Conservation (phyloP, 108 stramenopile species). For the Hondaea fermentalgiana region DNA sequence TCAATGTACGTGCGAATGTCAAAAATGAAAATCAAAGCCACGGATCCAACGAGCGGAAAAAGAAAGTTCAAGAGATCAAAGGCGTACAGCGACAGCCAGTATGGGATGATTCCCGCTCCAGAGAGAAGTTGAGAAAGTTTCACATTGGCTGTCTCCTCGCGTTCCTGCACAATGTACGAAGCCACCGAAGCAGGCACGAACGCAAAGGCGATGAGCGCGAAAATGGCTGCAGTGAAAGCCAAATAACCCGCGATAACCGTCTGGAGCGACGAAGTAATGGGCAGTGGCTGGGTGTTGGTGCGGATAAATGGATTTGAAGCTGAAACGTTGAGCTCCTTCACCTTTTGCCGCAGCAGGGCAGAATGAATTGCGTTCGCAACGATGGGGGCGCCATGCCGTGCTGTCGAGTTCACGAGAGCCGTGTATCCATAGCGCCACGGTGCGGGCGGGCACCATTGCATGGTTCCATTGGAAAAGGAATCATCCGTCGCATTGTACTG, state of each 20-base stretch:
- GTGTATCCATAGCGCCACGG: conserved; percentile 14
- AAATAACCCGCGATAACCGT: neutral
- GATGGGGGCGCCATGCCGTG: conserved; percentile 27
- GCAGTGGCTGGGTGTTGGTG: too few relatives aligned
- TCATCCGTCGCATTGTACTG: neutral
- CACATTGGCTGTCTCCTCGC: conserved; percentile 42
- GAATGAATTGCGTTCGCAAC: conserved; percentile 22
- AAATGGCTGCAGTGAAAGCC: conserved; percentile 28
- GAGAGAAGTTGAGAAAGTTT: conserved; percentile 47
- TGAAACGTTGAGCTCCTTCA: neutral
- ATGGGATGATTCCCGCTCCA: conserved; percentile 40
- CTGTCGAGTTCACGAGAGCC: conserved; percentile 31
- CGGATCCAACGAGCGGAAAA: conserved; percentile 30
- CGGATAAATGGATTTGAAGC: neutral
- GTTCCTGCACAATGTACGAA: conserved; percentile 53
- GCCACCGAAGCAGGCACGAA: conserved; percentile 50
- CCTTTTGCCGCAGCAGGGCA: conserved; percentile 18
- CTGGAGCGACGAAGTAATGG: conserved; percentile 19
- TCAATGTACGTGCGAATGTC: conserved; percentile 13
- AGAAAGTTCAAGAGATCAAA: conserved; percentile 46
- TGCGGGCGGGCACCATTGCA: neutral
- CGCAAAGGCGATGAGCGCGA: conserved; percentile 46
- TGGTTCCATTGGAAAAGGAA: neutral
- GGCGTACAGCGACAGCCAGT: conserved; percentile 50
- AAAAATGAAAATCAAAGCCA: conserved; percentile 39